Conservation (phyloP, 2,329 filamentous ascomycete genomes). For the Cercospora nicotianae region DNA sequence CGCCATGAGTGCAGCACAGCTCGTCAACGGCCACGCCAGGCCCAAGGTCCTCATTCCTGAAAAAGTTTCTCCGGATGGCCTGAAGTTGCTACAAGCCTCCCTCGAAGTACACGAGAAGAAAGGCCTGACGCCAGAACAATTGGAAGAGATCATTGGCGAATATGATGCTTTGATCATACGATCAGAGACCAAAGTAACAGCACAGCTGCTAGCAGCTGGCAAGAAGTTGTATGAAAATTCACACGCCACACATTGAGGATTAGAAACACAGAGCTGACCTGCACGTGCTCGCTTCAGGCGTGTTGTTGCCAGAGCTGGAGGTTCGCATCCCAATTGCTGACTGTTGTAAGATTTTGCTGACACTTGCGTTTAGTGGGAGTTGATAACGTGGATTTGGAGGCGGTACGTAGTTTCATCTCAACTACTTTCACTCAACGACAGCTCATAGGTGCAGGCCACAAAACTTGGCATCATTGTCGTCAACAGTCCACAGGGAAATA, state of each 20-base stretch:
- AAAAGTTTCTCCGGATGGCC: slow-evolving; percentile 76
- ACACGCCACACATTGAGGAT: not conserved
- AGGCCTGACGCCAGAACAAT: slow-evolving; percentile 61
- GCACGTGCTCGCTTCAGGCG: slow-evolving; percentile 41
- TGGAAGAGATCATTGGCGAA: slow-evolving; percentile 64
- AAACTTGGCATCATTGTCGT: slow-evolving; percentile 74
- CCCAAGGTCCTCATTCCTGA: slow-evolving; percentile 71
- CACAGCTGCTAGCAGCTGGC: slow-evolving; percentile 64
- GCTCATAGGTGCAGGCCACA: slow-evolving; percentile 54
- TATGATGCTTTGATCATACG: slow-evolving; percentile 78
- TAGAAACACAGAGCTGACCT: not conserved
- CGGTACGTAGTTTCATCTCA: slow-evolving; percentile 31
- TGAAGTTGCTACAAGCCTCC: slow-evolving; percentile 64
- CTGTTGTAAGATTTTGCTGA: not conserved
- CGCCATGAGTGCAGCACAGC: slow-evolving; percentile 17
- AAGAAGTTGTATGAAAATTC: slow-evolving; percentile 52
- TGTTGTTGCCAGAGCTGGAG: slow-evolving; percentile 74
- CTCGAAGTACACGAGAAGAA: slow-evolving; percentile 70
- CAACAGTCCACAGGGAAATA: slow-evolving; percentile 77
- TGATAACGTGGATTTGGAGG: slow-evolving; percentile 75
- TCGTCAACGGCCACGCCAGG: slow-evolving; percentile 21
- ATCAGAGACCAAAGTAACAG: slow-evolving; percentile 78
- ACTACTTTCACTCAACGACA: no score
- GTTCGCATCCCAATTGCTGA: not conserved
- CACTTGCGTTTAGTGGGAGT: slow-evolving; percentile 61